phyloP scores from a whole-genome alignment of 345 rosid genomes.

The Linum trigynum region DNA sequence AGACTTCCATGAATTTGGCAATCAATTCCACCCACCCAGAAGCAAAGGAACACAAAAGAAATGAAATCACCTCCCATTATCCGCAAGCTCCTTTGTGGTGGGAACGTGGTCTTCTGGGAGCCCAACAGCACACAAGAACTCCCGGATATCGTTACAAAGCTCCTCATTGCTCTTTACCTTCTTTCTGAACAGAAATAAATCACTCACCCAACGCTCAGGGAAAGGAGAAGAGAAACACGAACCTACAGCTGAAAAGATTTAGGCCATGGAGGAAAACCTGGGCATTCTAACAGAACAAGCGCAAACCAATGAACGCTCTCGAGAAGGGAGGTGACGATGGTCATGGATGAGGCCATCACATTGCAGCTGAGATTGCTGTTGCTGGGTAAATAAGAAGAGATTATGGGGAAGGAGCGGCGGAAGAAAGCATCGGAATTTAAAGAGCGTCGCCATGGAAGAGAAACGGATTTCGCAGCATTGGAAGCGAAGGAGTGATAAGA shows the following conservation, averaged over 20 bases:
- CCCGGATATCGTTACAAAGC: slow-evolving; percentile 56
- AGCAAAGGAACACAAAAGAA: background rate
- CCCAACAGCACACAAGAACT: slow-evolving; percentile 52
- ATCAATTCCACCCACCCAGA: background rate
- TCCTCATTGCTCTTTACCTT: slow-evolving; percentile 72
- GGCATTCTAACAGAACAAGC: slow-evolving; percentile 35
- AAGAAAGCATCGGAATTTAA: slow-evolving; percentile 18
- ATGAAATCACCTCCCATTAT: slow-evolving; percentile 58
- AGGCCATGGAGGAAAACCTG: slow-evolving; percentile 24
- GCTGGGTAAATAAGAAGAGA: slow-evolving; percentile 16
- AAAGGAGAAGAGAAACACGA: background rate
- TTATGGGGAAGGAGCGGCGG: slow-evolving; percentile 22
- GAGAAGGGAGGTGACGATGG: slow-evolving; percentile 12
- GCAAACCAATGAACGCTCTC: slow-evolving; percentile 22
- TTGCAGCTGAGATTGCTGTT: slow-evolving; percentile 7
- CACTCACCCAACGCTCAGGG: background rate
- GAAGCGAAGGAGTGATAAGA: background rate
- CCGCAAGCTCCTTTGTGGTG: slow-evolving; percentile 62
- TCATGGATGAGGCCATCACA: background rate
- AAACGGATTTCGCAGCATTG: background rate
- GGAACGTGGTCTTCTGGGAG: slow-evolving; percentile 68
- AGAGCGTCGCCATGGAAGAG: slow-evolving; percentile 42
- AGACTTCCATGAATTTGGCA: background rate
- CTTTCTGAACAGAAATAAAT: slow-evolving; percentile 37
- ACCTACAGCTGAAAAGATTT: background rate